Base-by-base conservation (phyloP, 352 stramenopile species). In the Blastocystis sp. region DNA sequence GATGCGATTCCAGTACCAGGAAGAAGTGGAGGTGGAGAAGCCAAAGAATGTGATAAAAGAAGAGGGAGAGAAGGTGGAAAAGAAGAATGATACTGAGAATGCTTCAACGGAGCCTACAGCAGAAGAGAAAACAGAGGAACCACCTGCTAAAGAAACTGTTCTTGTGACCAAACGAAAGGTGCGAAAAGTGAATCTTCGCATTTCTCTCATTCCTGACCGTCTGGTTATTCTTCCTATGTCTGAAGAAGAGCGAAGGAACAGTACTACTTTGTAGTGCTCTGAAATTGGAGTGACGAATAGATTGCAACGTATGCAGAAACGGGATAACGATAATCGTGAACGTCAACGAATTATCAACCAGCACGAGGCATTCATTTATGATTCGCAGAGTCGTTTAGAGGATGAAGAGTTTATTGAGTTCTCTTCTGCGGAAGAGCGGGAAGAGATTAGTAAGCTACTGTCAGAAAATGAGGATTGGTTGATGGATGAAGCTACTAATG, bases 41-140 rank as follows among this genome's bases (percentile, higher is more conserved):
- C 94, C 98, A 90, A 91, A 95, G 13, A 94, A 96, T 76, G 91
- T 93, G 20, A 89, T 98, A 54, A 82, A 47, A 87, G 53, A 81
- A 20, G 65, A 85, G 2, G 56, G 26, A 43, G 30, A 34, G 4
- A 68, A 90, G 37, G 59, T 39, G 47, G 62, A 90, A n/a, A 43
- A 43, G 43, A 73, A 90, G 55, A 26, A 26, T 20, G 41, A 62
- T 78, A 69, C 87, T 20, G 62, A 69, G 75, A 81, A 43, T 87
- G 54, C 24, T 8, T 30, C 16, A 43, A 56, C 65, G 37, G 20
- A 45, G 30, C 13, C 64, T 9, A 56, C 18, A 13, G 47, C 45
- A n/a, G 85, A 24, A 7, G 70, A 24, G 13, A 70, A 18, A 16
- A 53, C 9, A 39, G 94, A 34, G 9, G 20, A 69, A 2, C 55